Conservation (phyloP, 257 asterid species). For the Solanum tacnaense region DNA sequence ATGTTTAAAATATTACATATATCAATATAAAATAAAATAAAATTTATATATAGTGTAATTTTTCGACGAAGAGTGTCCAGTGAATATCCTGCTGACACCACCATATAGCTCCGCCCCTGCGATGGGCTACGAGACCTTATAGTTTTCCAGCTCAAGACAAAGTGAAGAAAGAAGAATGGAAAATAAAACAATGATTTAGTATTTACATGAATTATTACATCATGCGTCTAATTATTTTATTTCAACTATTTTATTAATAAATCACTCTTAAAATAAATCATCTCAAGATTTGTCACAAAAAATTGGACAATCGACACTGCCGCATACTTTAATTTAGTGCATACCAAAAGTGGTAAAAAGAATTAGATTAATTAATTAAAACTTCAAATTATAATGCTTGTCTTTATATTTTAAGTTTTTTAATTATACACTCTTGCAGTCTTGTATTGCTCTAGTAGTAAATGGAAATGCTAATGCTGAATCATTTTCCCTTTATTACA, state of each 20-base stretch:
- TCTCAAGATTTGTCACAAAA: not conserved
- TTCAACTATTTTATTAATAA: not conserved
- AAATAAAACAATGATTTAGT: not conserved
- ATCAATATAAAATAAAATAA: no score
- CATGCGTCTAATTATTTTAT: not conserved
- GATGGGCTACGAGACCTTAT: not conserved
- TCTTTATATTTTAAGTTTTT: not conserved
- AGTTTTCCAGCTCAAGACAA: not conserved
- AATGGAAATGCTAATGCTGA: not conserved
- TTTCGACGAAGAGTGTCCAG: rapidly evolving
- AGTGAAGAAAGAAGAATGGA: not conserved
- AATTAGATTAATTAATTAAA: not conserved
- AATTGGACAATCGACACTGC: not conserved
- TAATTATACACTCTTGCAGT: not conserved
- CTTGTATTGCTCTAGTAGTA: not conserved
- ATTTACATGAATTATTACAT: not conserved
- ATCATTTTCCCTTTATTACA: not conserved
- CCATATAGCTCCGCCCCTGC: not conserved
- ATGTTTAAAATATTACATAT: no score
- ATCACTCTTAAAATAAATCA: not conserved
- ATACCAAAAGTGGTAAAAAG: not conserved
- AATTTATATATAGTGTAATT: no score
- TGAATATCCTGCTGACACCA: not conserved
- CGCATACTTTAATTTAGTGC: not conserved
- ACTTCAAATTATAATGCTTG: not conserved